Evolutionary conservation across 106 monocot species (phyloP), one percentile per base, ranked within the genome.

Genomic region (Iris macrosiphon): DNA sequence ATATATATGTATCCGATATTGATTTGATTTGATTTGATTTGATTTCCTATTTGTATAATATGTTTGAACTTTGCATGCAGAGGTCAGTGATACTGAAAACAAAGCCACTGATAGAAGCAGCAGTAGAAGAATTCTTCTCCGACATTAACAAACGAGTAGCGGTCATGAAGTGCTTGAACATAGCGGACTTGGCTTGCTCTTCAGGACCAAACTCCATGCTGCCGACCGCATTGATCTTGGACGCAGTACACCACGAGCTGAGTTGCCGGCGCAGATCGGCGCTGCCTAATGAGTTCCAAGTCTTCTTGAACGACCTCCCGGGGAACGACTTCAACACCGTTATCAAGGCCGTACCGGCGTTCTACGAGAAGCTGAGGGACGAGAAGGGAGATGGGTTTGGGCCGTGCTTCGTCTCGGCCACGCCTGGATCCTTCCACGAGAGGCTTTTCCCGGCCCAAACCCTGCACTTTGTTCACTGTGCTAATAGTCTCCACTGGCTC

Each of bases 401-500:
- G 9, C 41, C 48, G 2, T 43, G 31, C 26, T 76, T 25, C 35
- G 52, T 78, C 0, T 27, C 30, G 0, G 83, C 73, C 3, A 30
- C 57, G 1, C 70, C 83, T 4, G 77, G 77, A 2, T 73, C 83
- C 2, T 78, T 74, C 55, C 67, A 71, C 18, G 45, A 49, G 7
- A 61, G 70, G 35, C 63, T 83, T 22, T 77, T 83, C 23, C 74
- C 70, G 0, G 0, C 19, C 2, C 38, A 56, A 1, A 84, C 74
- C 31, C 38, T 83, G 12, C 74, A 83, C 23, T 59, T 78, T 4
- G 49, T 83, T 13, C 70, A 74, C 58, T 83, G 73, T 22, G 73
- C 83, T 4, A 52, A 57, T 18, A 49, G 69, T 16, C 70, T 74
- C 40, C 49, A 54, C 18, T 83, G 72, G 73, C 55, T 73, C 23